Conservation (phyloP, 768 basidiomycete genomes). For the Boletus reticulatus region DNA sequence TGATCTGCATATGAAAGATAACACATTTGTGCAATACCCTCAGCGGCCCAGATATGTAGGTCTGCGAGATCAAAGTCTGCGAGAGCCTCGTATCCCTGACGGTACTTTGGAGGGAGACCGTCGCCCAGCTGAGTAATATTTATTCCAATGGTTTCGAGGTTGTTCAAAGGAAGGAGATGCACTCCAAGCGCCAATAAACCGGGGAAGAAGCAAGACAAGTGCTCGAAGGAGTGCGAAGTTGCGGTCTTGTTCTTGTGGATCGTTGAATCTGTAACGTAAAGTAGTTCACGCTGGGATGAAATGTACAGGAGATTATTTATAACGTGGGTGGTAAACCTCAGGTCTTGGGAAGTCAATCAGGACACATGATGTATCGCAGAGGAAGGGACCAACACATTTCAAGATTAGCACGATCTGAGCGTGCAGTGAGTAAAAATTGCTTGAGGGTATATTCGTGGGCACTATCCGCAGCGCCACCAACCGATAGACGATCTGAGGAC, state of each 20-base stretch:
- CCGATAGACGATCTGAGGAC: conserved; percentile 43
- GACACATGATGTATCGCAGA: background rate
- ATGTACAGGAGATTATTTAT: conserved; percentile 65
- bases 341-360: conserved; percentile 40
- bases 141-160: conserved; percentile 48
- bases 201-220: conserved; percentile 76
- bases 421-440: conserved; percentile 64
- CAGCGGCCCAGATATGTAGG: conserved; percentile 73
- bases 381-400: conserved; percentile 57
- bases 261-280: conserved; percentile 63
- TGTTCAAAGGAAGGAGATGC: conserved; percentile 56
- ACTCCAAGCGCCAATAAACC: conserved; percentile 73
- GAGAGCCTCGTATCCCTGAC: conserved; percentile 38
- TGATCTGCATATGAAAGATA: conserved; percentile 72
- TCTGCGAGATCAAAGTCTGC: conserved; percentile 51
- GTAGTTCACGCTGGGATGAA: conserved; percentile 58
- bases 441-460: conserved; percentile 79
- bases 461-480: conserved; percentile 70
- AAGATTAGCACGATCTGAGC: conserved; percentile 55
- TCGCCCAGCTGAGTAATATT: conserved; percentile 38
- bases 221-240: conserved; percentile 59
- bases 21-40: conserved; percentile 71
- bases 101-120: conserved; percentile 20
- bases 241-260: conserved; percentile 27
- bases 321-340: conserved; percentile 59